A percentile compares a stretch with the other conserved stretches of the same genome.
Conservation (phyloP, 306 rosid species). For the Malus fusca region DNA sequence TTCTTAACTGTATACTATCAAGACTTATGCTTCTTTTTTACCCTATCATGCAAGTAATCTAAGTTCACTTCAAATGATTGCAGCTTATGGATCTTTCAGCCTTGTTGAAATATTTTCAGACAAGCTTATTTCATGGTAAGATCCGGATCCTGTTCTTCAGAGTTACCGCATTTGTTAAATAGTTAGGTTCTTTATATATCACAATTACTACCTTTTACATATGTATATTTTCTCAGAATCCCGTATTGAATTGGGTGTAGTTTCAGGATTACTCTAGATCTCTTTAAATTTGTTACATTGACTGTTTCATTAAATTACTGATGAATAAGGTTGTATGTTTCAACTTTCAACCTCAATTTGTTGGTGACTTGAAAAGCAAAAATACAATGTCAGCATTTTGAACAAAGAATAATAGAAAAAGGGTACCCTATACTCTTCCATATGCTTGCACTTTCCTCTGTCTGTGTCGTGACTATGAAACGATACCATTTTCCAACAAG, state of each 20-base stretch:
- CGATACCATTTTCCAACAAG: neutral
- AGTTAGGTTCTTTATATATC: too few species aligned
- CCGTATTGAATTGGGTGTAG: neutral
- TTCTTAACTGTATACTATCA: neutral
- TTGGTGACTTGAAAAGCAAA: neutral
- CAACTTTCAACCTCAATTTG: neutral
- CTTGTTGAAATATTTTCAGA: constrained; percentile 74
- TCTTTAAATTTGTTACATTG: neutral
- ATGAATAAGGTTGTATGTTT: neutral
- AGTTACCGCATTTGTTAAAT: neutral
- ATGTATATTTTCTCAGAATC: neutral
- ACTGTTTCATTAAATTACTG: neutral
- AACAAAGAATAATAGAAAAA: neutral
- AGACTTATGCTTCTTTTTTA: neutral
- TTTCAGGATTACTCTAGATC: neutral
- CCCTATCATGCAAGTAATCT: constrained; percentile 5
- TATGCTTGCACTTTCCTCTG: neutral
- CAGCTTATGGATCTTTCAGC: constrained; percentile 94
- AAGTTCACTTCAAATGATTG: neutral
- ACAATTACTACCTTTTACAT: neutral
- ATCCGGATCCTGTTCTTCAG: constrained; percentile 13
- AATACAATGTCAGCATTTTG: neutral
- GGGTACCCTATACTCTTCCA: neutral
- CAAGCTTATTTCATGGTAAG: constrained; percentile 79
- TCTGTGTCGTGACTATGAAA: neutral